Percentiles rank a stretch among this genome's conserved stretches.
Conservation (phyloP, 2,329 filamentous ascomycete genomes). For the Cladophialophora immunda region DNA sequence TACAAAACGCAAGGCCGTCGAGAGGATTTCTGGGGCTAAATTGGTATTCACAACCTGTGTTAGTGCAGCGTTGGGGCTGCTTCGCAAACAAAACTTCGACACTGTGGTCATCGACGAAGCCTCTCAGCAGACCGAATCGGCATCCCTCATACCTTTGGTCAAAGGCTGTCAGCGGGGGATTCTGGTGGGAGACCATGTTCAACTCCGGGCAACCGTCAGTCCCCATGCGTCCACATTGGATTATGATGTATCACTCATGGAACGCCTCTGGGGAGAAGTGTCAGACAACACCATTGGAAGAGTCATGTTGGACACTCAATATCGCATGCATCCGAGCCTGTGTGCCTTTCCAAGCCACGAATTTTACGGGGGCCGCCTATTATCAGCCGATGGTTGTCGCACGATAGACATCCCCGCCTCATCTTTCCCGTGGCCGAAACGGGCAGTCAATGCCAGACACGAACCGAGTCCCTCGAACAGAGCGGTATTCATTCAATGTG, state of each 20-base stretch:
- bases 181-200: conserved; percentile 58
- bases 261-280: conserved; percentile 48
- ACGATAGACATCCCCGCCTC: conserved; percentile 11
- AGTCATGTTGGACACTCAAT: conserved; percentile 57
- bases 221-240: conserved; percentile 46
- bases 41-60: conserved; percentile 59
- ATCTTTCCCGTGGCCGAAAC: conserved; percentile 14
- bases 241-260: conserved; percentile 56
- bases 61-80: conserved; percentile 53
- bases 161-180: conserved; percentile 46
- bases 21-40: conserved; percentile 47
- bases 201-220: conserved; percentile 56
- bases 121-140: conserved; percentile 58
- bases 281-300: conserved; percentile 34
- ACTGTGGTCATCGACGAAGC: conserved; percentile 58
- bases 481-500: conserved; percentile 50
- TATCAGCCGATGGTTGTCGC: conserved; percentile 42
- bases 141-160: conserved; percentile 50
- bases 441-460: neutral
- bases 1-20: conserved; percentile 48
- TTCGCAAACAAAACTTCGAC: conserved; percentile 43
- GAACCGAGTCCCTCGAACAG: neutral
- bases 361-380: conserved; percentile 51
- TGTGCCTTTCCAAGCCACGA: conserved; percentile 52
- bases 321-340: conserved; percentile 54